Evolutionary conservation across 2,329 filamentous ascomycete genomes (phyloP).

Genomic region (Diaporthe sp.): DNA sequence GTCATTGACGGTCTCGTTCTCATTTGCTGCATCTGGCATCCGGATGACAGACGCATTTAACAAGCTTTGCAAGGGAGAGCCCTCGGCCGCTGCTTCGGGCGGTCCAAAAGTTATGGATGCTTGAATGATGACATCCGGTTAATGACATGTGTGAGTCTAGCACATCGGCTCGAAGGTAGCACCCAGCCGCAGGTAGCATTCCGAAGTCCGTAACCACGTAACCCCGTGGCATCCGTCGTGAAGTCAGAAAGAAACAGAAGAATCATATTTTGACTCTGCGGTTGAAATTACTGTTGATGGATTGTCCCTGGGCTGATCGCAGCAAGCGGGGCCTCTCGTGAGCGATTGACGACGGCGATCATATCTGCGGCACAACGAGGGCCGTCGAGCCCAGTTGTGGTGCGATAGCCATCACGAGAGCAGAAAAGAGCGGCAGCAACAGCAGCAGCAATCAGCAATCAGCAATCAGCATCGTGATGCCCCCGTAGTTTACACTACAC

Average conservation of each 20-base stretch:
- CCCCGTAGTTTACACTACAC: conserved; percentile 11
- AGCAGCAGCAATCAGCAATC: not conserved
- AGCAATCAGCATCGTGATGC: not conserved
- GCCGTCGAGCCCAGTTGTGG: not conserved
- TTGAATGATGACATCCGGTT: conserved; percentile 2
- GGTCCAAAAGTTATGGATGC: not conserved
- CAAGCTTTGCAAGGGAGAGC: not conserved
- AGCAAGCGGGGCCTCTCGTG: not conserved
- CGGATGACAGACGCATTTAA: not conserved
- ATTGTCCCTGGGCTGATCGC: not conserved
- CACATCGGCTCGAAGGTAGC: not conserved
- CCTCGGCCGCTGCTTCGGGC: not conserved
- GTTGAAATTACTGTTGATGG: not conserved
- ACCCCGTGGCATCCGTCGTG: conserved; percentile 12
- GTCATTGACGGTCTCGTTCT: not conserved
- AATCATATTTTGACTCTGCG: not conserved
- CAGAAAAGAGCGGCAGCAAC: not conserved
- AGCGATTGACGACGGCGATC: not conserved
- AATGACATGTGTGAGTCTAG: not conserved
- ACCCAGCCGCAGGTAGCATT: not conserved
- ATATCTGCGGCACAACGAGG: not conserved
- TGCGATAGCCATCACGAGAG: not conserved
- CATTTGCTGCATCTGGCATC: not conserved
- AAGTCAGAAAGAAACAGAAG: not conserved
- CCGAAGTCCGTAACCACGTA: conserved; percentile 9